Conservation (phyloP, 345 rosid species). For the Euphorbia peplus region DNA sequence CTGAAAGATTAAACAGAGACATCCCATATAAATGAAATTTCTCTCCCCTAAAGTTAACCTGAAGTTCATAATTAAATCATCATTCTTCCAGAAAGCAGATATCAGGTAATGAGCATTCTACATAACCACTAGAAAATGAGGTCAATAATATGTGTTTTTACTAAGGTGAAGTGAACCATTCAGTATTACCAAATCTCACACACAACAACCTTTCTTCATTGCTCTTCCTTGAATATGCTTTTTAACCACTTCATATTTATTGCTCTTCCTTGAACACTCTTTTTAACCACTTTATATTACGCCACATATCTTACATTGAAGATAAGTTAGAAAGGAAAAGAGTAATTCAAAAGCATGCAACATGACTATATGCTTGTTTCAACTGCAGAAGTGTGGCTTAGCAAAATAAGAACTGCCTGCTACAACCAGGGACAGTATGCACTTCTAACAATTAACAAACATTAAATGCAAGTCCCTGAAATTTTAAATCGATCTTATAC, state of each 20-base stretch:
- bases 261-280: background rate
- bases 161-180: background rate
- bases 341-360: background rate
- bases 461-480: background rate
- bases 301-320: background rate
- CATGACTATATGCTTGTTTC: background rate
- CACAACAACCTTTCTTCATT: background rate
- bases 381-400: background rate
- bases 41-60: background rate
- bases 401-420: background rate
- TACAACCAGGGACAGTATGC: background rate
- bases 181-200: background rate
- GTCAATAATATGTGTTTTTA: background rate
- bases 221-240: background rate
- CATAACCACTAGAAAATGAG: background rate
- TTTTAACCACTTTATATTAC: slow-evolving; percentile 1
- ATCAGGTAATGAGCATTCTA: background rate
- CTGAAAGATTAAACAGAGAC: background rate
- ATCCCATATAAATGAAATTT: slow-evolving; percentile 3
- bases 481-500: background rate
- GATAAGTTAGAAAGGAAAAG: background rate
- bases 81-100: background rate
- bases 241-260: background rate
- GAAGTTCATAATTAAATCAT: background rate
- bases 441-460: background rate